Base-by-base conservation (phyloP, 2,329 filamentous ascomycete species). In the Exserohilum turcica region DNA sequence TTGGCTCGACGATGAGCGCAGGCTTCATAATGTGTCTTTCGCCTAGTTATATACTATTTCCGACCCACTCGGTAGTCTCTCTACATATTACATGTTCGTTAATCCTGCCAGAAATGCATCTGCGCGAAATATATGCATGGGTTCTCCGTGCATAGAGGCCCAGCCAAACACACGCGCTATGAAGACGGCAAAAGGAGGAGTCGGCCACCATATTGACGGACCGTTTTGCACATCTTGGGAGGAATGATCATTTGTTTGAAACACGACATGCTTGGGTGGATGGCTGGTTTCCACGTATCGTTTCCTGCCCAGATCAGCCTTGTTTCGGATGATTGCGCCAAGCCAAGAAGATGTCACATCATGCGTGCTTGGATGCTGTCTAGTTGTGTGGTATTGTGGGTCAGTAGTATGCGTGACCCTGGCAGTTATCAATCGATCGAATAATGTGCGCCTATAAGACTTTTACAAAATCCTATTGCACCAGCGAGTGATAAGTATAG, bases 241-340 rank as follows among this genome's bases (percentile, higher is more conserved):
- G 19, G 42, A 32, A 49, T 31, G 32, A 15, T 59, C 54, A 57
- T 57, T 55, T 61, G 56, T 62, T 58, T 49, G 62, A 63, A 65
- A 63, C 62, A 31, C 16, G 18, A 40, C 21, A 46, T 36, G 28
- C 52, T 53, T 45, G 53, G 55, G 45, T 53, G 51, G 37, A 37
- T 27, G 7, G 43, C 46, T 27, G 19, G 58, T 32, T 13, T 32
- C 54, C 54, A 54, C 45, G 45, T 54, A 60, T 58, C 46, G 54
- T 16, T n/a, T 35, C 32, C 43, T 35, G 38, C 40, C 13, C 32
- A 32, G 38, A 35, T 48, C 19, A 40, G 31, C 15, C 52, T 28
- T 32, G 32, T 51, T 54, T 49, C 19, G 32, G 28, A 37, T 44
- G 48, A 36, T 40, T 10, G 18, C 36, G 51, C 47, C 51, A 43